Percentiles rank a stretch among this genome's conserved stretches.
Conservation (phyloP, 352 stramenopile species). For the Pythium biforme region DNA sequence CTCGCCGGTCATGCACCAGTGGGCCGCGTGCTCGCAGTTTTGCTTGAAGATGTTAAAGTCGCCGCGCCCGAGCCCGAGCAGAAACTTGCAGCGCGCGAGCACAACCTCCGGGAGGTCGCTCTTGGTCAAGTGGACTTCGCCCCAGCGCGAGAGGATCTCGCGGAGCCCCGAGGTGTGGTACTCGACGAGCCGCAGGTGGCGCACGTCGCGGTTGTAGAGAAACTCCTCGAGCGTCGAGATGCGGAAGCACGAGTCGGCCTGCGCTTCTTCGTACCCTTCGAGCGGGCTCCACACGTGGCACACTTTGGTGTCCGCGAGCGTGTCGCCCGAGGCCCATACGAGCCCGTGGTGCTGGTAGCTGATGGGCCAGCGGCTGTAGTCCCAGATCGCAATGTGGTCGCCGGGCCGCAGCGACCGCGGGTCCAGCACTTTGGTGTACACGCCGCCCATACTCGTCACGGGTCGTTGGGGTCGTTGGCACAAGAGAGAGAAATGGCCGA, state of each 20-base stretch:
- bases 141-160: slow-evolving; percentile 77
- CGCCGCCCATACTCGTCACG: slow-evolving; percentile 81
- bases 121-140: slow-evolving; percentile 85
- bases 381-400: slow-evolving; percentile 86
- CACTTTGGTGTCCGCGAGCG: slow-evolving; percentile 59
- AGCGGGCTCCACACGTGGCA: slow-evolving; percentile 87
- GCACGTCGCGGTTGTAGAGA: slow-evolving; percentile 55
- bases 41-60: slow-evolving; percentile 89
- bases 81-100: slow-evolving; percentile 77
- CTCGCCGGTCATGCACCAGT: slow-evolving; percentile 89
- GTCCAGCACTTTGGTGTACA: slow-evolving; percentile 79
- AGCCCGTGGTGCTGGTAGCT: slow-evolving; percentile 88
- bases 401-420: slow-evolving; percentile 71
- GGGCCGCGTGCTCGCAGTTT: slow-evolving; percentile 85
- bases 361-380: slow-evolving; percentile 82
- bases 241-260: slow-evolving; percentile 84
- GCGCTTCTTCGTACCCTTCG: slow-evolving; percentile 64
- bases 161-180: slow-evolving; percentile 83
- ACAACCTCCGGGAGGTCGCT: slow-evolving; percentile 82
- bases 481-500: not conserved
- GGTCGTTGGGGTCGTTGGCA: too few species aligned
- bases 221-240: slow-evolving; percentile 88
- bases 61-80: slow-evolving; percentile 68
- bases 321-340: slow-evolving; percentile 75
- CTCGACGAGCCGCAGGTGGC: slow-evolving; percentile 74